Evolutionary conservation across 768 basidiomycete genomes (phyloP), one percentile per base, ranked within the genome.

Genomic region (Brasilioporus rufonigricans): DNA sequence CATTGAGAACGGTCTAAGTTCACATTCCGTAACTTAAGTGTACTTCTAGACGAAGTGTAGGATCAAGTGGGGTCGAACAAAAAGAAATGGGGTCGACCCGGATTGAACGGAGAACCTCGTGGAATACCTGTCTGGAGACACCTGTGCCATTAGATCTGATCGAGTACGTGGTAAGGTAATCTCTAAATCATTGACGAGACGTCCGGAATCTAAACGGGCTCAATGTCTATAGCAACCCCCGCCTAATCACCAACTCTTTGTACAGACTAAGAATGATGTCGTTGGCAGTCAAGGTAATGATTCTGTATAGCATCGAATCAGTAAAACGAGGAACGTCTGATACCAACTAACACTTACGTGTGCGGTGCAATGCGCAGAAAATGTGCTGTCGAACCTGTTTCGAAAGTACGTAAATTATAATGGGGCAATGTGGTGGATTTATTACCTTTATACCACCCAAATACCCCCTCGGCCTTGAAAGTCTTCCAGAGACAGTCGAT

Each of bases 401-500:
- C 43, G 3, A 55, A 32, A 1, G 18, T 5, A 47, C 11, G 32
- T 62, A 18, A 59, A 26, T 23, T 8, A n/a, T 2, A 10, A 8
- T 4, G 55, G 38, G 14, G 14, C 38, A 16, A 24, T 3, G 2
- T 6, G 13, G 5, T 11, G 36, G 27, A 11, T 47, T 5, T 35
- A 58, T 63, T 59, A 83, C 93, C 95, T 77, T 98, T 98, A 76
- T 99, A 99, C 89, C 89, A 91, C n/a, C 93, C 97, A 23, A 82
- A 76, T 11, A 93, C 73, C 31, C 97, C 97, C 74, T 99, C 97
- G 0, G 87, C 76, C 67, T 86, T 86, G 60, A 91, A 81, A 0
- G 97, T 99, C 77, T 97, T 98, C 91, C 90, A 96, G 47, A 99
- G 76, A 74, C 96, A 98, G 63, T 98, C 94, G 63, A 98, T 86